A percentile compares a stretch with the other conserved stretches of the same genome.
Conservation (phyloP, 106 monocot genomes). For the Dioscorea alata region DNA sequence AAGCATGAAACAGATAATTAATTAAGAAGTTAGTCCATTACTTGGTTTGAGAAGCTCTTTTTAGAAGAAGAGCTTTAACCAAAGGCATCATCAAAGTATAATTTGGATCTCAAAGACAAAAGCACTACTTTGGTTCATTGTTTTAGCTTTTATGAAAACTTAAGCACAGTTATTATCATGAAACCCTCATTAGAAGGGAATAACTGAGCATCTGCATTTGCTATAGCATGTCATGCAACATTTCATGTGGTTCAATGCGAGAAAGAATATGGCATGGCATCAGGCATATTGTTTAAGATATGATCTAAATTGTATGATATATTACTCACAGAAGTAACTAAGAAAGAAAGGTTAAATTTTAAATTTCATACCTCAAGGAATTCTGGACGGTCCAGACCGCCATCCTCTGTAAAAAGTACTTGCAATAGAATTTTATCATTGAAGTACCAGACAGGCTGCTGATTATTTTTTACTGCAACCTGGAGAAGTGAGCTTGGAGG, state of each 20-base stretch:
- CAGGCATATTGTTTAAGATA: too few species aligned
- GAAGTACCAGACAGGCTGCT: slow-evolving; percentile 98
- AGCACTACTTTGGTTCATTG: too few species aligned
- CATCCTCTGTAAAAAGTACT: slow-evolving; percentile 78
- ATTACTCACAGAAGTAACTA: neutral
- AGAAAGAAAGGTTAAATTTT: neutral
- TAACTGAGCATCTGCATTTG: too few species aligned
- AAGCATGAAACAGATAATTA: neutral
- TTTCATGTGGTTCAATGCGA: neutral
- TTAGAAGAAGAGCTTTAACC: too few species aligned
- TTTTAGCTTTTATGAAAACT: too few species aligned
- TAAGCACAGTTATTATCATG: too few species aligned
- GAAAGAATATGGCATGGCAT: neutral
- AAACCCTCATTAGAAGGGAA: too few species aligned
- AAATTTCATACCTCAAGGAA: slow-evolving; percentile 81
- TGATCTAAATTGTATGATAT: neutral
- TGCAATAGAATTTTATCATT: slow-evolving; percentile 84
- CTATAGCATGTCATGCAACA: too few species aligned
- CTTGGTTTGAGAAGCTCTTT: neutral
- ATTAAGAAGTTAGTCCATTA: neutral
- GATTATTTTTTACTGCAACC: slow-evolving; percentile 99
- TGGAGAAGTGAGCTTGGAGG: slow-evolving; percentile 75
- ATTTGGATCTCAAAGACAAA: too few species aligned
- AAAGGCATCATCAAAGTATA: too few species aligned
- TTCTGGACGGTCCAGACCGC: slow-evolving; percentile 78